A percentile compares a stretch with the other conserved stretches of the same genome.
Conservation (phyloP, 2,329 filamentous ascomycete genomes). For the Thielaviopsis populi region DNA sequence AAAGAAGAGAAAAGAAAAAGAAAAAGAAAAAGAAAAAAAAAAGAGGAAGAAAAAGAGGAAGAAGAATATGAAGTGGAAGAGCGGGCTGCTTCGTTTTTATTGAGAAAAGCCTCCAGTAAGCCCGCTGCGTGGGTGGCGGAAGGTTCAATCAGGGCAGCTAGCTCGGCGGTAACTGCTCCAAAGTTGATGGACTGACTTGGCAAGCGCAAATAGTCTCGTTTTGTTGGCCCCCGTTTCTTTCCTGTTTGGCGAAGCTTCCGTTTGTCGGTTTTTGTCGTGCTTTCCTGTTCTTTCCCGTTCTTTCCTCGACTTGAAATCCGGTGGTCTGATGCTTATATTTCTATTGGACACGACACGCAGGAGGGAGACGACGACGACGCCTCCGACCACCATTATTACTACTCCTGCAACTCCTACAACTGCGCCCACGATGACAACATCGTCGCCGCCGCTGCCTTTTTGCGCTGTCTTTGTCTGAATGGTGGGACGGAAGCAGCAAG, state of each 20-base stretch:
- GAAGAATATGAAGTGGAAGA: neutral
- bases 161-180: neutral
- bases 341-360: neutral
- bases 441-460: too few species aligned
- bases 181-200: neutral
- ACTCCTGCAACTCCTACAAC: too few species aligned
- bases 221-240: neutral
- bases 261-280: neutral
- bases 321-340: neutral
- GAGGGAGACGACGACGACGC: neutral
- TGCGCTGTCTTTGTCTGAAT: neutral
- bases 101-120: neutral
- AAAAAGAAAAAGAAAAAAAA: neutral
- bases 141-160: neutral
- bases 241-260: neutral
- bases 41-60: neutral
- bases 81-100: slow-evolving; percentile 2
- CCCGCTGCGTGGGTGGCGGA: neutral
- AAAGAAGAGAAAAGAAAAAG: neutral
- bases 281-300: neutral
- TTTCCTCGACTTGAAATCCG: neutral
- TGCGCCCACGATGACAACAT: too few species aligned
- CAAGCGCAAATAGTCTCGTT: neutral
- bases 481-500: slow-evolving; percentile 3
- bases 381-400: too few species aligned